These are phyloP conservation scores for Adansonia madagascariensis DNA, from an alignment of 441 rosid genomes.

Conservation along the genomic window DNA sequence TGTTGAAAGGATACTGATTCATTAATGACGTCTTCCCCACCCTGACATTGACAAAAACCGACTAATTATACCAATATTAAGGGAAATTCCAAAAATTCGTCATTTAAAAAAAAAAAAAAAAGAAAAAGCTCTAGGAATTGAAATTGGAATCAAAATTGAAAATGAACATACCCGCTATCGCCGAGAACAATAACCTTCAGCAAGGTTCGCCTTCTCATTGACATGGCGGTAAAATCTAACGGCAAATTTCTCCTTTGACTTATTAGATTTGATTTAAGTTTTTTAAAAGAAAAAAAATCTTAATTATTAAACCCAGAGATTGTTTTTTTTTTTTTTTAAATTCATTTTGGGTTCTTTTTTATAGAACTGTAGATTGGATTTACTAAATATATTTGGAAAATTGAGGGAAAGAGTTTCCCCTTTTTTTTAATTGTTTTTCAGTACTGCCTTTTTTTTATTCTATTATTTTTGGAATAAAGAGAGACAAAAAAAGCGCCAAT, in stretches of 20 bases:
- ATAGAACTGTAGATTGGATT: background rate
- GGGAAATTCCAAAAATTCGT: background rate
- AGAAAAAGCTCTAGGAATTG: background rate
- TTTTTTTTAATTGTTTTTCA: background rate
- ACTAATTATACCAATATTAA: constrained; percentile 11
- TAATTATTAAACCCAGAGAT: too few species aligned
- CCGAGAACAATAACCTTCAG: constrained; percentile 97
- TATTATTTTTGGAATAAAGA: background rate
- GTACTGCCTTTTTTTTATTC: background rate
- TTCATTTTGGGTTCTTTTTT: background rate
- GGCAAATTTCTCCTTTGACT: background rate
- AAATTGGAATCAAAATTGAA: background rate
- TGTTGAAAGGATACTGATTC: constrained; percentile 85
- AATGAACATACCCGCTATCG: constrained; percentile 76
- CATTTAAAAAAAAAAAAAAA: too few species aligned
- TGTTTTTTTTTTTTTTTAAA: background rate
- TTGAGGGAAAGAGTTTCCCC: background rate
- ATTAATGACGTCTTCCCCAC: constrained; percentile 98
- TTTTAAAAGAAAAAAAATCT: background rate
- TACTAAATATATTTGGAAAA: background rate
- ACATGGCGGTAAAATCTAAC: constrained; percentile 48
- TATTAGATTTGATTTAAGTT: background rate
- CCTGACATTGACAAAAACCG: constrained; percentile 45
- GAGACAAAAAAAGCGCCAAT: constrained; percentile 58
- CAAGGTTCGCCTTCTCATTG: constrained; percentile 75